Evolutionary conservation across 495 filamentous ascomycete species (phyloP).

Genomic region (Penicillium verhagenii): DNA sequence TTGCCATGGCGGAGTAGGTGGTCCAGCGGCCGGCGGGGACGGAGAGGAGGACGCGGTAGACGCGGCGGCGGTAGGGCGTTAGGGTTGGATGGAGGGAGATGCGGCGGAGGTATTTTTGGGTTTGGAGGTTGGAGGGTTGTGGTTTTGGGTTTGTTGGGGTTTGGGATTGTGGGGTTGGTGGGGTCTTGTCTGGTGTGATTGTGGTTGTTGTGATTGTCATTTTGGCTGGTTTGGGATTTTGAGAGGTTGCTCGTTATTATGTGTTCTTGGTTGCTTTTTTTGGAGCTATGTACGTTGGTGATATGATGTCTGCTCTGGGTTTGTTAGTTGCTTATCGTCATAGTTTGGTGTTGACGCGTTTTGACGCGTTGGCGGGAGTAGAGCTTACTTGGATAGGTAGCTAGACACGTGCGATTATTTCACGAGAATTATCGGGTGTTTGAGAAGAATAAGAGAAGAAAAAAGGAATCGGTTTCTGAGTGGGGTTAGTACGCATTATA

Average conservation of each 20-base stretch:
- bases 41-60: constrained; percentile 65
- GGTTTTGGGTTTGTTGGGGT: constrained; percentile 1
- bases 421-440: not conserved
- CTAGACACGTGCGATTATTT: not conserved
- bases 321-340: not conserved
- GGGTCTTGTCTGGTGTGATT: not conserved
- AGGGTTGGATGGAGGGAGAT: constrained; percentile 42
- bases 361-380: constrained; percentile 4
- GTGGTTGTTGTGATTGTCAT: not conserved
- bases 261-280: not conserved
- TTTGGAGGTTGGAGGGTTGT: not conserved
- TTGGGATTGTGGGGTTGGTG: constrained; percentile 2
- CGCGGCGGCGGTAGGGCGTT: constrained; percentile 56
- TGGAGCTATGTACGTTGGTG: not conserved
- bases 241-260: not conserved
- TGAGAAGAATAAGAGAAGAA: not conserved
- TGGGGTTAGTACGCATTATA: not conserved
- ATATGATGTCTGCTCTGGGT: not conserved
- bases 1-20: constrained; percentile 70
- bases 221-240: not conserved
- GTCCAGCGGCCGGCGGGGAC: constrained; percentile 69
- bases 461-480: not conserved
- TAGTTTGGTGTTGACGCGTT: not conserved
- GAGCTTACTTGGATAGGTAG: not conserved
- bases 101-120: constrained; percentile 27